Base-by-base conservation (phyloP, 768 basidiomycete species). In the Amanita molliuscula region DNA sequence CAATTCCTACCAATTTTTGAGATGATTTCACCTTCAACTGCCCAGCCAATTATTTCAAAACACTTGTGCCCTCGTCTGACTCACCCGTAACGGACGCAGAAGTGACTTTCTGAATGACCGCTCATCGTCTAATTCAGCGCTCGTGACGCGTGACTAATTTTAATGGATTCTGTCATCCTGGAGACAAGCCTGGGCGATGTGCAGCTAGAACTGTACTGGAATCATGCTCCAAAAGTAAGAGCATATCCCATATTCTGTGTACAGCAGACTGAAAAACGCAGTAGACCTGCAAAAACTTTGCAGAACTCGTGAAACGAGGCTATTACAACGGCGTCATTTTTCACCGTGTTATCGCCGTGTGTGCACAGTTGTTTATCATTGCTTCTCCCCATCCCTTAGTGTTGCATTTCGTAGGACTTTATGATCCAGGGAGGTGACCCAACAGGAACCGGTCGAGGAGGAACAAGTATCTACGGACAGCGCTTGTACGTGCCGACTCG, bases 401-500 rank as follows among this genome's bases (percentile, higher is more conserved):
- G 20, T n/a, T 46, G 11, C 31, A 5, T 5, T 1, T 5, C 38
- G 18, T 59, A 94, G 85, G 93, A 94, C 62, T 97, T 97, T 61
- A 97, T 97, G 95, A 82, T 96, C 13, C 95, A 99, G 70, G 83
- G 79, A 25, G 95, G 94, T 36, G 93, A 95, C 63, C 95, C 94
- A 9, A 95, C 93, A 13, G 95, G 95, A 21, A 97, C 95, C 1
- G 95, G 95, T 23, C 72, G 88, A 59, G 94, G 95, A 29, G 88
- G 89, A 35, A 87, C 84, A 23, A 90, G 89, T 58, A 89, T 90
- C 55, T 91, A 88, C 58, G 90, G 88, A 38, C 84, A 82, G 61
- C 89, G 84, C 67, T 97, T 89, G 86, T 87, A 58, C 53, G 82
- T 74, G 4, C 33, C 15, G 34, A n/a, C 4, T 18, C 37, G 6